Percentiles rank a stretch among this genome's conserved stretches.
phyloP scores from a whole-genome alignment of 2,329 filamentous ascomycete species.

The Xylaria sp. region DNA sequence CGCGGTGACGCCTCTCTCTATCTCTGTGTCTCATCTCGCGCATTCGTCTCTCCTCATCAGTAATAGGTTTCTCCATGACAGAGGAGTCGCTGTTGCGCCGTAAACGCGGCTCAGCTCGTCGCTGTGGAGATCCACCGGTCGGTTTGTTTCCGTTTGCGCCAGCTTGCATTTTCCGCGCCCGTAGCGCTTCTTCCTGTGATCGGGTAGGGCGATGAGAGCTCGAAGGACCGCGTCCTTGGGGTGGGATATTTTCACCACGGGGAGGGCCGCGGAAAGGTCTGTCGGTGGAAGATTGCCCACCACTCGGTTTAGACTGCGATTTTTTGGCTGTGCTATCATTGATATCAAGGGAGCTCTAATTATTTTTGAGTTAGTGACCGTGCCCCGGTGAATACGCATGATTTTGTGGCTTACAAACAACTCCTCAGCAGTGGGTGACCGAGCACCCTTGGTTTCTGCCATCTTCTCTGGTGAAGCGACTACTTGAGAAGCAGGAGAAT shows the following conservation, averaged over 20 bases:
- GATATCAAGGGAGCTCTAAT: slow-evolving; percentile 76
- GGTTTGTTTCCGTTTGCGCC: slow-evolving; percentile 51
- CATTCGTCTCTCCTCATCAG: slow-evolving; percentile 67
- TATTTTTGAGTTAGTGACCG: slow-evolving; percentile 48
- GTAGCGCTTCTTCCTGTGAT: slow-evolving; percentile 74
- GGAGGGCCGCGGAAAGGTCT: slow-evolving; percentile 56
- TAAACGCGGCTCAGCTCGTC: slow-evolving; percentile 60
- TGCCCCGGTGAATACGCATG: background rate
- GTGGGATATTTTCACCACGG: slow-evolving; percentile 61
- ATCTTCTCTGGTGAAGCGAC: slow-evolving; percentile 61
- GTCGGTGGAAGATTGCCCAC: slow-evolving; percentile 50
- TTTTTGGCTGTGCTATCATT: slow-evolving; percentile 63
- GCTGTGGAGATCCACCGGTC: slow-evolving; percentile 53
- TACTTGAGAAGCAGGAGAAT: slow-evolving; percentile 41
- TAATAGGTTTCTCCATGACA: slow-evolving; percentile 70
- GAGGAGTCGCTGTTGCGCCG: slow-evolving; percentile 86
- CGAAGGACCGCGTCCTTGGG: slow-evolving; percentile 56
- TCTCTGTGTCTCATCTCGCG: slow-evolving; percentile 64
- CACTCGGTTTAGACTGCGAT: slow-evolving; percentile 45
- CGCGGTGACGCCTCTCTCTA: slow-evolving; percentile 62
- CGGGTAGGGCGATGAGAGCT: slow-evolving; percentile 69
- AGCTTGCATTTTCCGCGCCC: slow-evolving; percentile 58
- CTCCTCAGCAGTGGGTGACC: slow-evolving; percentile 71
- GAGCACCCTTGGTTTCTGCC: slow-evolving; percentile 60
- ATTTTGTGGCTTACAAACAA: slow-evolving; percentile 74